Evolutionary conservation across 345 rosid genomes (phyloP), one percentile per base, ranked within the genome.

Genomic region (Salix exigua): DNA sequence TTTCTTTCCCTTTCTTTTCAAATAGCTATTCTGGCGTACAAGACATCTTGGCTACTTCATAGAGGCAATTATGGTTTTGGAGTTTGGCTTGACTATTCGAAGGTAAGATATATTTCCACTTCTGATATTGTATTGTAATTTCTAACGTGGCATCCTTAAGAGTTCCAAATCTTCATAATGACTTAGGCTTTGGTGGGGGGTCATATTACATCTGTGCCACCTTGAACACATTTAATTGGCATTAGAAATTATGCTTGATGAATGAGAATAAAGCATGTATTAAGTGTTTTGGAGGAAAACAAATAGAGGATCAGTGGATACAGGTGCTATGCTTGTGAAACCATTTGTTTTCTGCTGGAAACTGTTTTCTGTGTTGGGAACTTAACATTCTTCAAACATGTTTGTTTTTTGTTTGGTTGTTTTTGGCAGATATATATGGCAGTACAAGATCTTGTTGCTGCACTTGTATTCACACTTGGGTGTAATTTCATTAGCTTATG

Each of bases 11-110:
- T 78, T 61, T 78, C 79, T 64, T 73, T 78, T 74, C 55, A 44
- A 44, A 44, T 78, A 96, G 99, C 81, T 93, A 82, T 96, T 78
- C 85, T 93, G 94, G 92, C 87, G 88, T 53, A 96, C 98, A 17
- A 82, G 85, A 75, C 48, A 89, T 71, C 82, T 89, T 76, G 94
- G 96, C 77, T 96, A 93, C 79, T 85, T 92, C 74, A 74, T 92
- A 74, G 99, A 92, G 85, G 97, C 97, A 18, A 87, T 93, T 75
- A 88, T 93, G 97, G 88, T 94, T 82, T 88, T 93, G 89, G 99
- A 93, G 87, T 86, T 92, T 71, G 99, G 99, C 48, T 86, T 96
- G 88, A 79, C 88, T 63, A 82, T 96, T 78, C 82, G 94, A 84
- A 85, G 91, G 99, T 93, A 60, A 87, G 88, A 42, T 64, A 16